Evolutionary conservation across 257 asterid genomes (phyloP).

Genomic region (Nicotiana tabacum): DNA sequence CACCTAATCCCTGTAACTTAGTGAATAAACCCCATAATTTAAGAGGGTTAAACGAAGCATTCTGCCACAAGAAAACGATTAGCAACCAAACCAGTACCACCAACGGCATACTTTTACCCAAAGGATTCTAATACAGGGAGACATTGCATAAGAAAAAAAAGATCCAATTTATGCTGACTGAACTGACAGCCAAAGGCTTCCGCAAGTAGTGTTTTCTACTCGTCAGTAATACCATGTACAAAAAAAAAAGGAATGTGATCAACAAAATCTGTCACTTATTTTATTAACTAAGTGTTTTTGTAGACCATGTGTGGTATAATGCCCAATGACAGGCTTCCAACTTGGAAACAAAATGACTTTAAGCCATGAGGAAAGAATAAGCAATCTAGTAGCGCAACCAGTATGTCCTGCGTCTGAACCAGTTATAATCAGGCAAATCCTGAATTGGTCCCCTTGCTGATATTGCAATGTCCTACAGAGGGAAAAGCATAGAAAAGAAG

Average conservation of each 20-base stretch:
- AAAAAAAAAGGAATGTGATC: not conserved
- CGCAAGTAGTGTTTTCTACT: conserved; percentile 4
- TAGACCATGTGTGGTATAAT: not conserved
- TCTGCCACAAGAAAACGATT: too few relatives aligned
- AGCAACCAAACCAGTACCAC: not conserved
- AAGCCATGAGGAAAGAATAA: not conserved
- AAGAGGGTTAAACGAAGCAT: too few relatives aligned
- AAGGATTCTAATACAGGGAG: not conserved
- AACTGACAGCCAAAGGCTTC: not conserved
- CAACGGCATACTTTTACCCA: not conserved
- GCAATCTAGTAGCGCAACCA: conserved; percentile 25
- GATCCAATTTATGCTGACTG: not conserved
- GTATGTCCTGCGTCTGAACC: conserved; percentile 30
- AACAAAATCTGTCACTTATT: not conserved
- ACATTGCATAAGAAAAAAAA: not conserved
- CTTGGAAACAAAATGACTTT: not conserved
- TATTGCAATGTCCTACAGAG: conserved; percentile 22
- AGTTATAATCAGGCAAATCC: conserved; percentile 25
- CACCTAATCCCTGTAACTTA: too few relatives aligned
- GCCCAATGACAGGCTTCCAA: not conserved
- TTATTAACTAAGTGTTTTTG: not conserved
- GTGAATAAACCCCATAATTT: too few relatives aligned
- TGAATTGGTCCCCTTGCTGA: conserved; percentile 28
- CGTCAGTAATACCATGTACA: conserved; percentile 4
- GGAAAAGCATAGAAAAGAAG: not conserved